These are phyloP conservation scores for Geotrichum bryndzae DNA, from an alignment of 1,139 yeast species.

Conservation along the genomic window DNA sequence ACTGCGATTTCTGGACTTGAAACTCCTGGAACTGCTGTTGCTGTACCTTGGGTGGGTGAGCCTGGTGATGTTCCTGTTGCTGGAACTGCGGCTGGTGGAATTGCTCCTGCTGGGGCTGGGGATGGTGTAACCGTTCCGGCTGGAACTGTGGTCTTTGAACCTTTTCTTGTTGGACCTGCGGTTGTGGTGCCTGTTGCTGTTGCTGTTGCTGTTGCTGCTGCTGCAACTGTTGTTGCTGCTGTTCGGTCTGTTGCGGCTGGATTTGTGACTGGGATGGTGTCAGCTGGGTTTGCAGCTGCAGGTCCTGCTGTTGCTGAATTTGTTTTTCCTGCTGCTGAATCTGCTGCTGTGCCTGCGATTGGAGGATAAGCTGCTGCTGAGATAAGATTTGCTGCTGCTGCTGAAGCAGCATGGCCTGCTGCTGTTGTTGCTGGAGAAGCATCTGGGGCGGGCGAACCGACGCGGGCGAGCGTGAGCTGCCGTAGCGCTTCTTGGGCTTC, in stretches of 20 bases:
- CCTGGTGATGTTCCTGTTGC: too few relatives aligned
- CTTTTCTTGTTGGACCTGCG: too few relatives aligned
- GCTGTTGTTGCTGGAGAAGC: constrained; percentile 9
- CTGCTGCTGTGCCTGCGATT: constrained; percentile 6
- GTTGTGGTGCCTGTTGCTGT: constrained; percentile 12
- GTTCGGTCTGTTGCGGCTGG: constrained; percentile 9
- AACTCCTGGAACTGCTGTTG: too few relatives aligned
- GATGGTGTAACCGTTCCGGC: too few relatives aligned
- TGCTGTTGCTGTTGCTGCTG: constrained; percentile 2
- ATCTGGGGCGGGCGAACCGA: not conserved
- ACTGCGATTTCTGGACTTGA: constrained; percentile 7
- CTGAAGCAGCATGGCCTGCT: not conserved
- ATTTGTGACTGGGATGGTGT: not conserved
- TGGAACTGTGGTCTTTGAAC: not conserved
- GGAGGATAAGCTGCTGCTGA: constrained; percentile 18
- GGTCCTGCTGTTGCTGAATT: constrained; percentile 17
- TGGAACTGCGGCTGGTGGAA: not conserved
- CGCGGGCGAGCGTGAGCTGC: constrained; percentile 5
- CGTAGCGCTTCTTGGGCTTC: not conserved
- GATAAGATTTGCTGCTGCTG: constrained; percentile 18
- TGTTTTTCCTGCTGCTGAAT: not conserved
- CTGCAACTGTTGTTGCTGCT: constrained; percentile 16
- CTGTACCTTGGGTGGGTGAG: too few relatives aligned
- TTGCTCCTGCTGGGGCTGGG: not conserved
- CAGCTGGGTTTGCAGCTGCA: constrained; percentile 13